These are phyloP conservation scores for Candida chauliodis DNA, from an alignment of 805 yeast genomes.

Conservation along the genomic window DNA sequence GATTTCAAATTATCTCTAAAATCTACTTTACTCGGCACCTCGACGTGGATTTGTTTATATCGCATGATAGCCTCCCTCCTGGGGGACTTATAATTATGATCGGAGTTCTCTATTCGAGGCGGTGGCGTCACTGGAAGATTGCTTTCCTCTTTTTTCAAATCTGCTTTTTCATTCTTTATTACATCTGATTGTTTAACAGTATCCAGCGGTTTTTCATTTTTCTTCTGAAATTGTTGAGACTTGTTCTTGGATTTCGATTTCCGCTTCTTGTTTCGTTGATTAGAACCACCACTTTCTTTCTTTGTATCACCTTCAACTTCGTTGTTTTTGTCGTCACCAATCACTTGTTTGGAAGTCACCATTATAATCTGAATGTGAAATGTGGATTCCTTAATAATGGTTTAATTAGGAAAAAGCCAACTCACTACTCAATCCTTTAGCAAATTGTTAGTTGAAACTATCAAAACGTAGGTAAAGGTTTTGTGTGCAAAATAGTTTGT, in stretches of 20 bases:
- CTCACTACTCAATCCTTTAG: too few species aligned
- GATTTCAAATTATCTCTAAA: conserved; percentile 4
- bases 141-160: not conserved
- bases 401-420: too few species aligned
- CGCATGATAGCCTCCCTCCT: conserved; percentile 38
- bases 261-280: conserved; percentile 7
- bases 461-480: too few species aligned
- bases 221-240: conserved; percentile 3
- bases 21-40: conserved; percentile 8
- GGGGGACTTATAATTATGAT: conserved; percentile 24
- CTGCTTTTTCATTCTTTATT: not conserved
- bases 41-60: conserved; percentile 28
- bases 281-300: not conserved
- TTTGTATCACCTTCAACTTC: not conserved
- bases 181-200: too few species aligned
- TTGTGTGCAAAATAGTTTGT: too few species aligned
- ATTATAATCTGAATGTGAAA: not conserved
- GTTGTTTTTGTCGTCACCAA: not conserved
- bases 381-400: too few species aligned
- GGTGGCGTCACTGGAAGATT: conserved; percentile 3
- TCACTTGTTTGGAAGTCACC: conserved; percentile 5
- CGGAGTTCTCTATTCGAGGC: not conserved
- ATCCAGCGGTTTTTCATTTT: not conserved
- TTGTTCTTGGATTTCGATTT: conserved; percentile 10
- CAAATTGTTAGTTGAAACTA: too few species aligned